Evolutionary conservation across 352 stramenopile genomes (phyloP).

Genomic region (Phytopythium delawarense): DNA sequence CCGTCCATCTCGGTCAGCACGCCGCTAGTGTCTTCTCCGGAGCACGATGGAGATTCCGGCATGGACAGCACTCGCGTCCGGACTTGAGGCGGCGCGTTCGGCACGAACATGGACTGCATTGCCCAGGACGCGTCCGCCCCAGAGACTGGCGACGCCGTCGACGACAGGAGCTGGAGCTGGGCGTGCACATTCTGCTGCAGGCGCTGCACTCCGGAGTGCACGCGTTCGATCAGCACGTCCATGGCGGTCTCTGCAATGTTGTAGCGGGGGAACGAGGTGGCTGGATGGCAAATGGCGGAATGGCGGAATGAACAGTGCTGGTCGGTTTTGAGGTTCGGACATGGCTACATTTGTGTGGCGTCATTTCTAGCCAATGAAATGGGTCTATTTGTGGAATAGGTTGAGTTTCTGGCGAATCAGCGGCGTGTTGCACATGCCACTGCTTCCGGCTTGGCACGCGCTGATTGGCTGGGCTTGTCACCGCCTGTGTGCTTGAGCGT

Average conservation of each 20-base stretch:
- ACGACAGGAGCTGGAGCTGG: constrained; percentile 4
- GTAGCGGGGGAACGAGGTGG: neutral
- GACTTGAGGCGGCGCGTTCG: neutral
- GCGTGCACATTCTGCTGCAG: constrained; percentile 10
- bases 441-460: constrained; percentile 9
- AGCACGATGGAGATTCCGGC: neutral
- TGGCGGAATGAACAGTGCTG: neutral
- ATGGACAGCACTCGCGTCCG: neutral
- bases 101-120: constrained; percentile 10
- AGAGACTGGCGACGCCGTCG: neutral
- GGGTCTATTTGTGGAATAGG: neutral
- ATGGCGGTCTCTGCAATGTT: neutral
- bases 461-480: constrained; percentile 13
- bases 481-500: too few relatives aligned
- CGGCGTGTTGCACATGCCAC: neutral
- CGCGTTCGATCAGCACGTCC: neutral
- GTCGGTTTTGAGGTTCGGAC: neutral
- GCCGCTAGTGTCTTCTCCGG: constrained; percentile 10
- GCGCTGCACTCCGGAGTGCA: constrained; percentile 4
- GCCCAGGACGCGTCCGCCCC: neutral
- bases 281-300: constrained; percentile 1
- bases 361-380: neutral
- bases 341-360: constrained; percentile 2
- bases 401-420: neutral
- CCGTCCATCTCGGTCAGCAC: constrained; percentile 37